Base-by-base conservation (phyloP, 176 grass and related monocot species). In the Hordeum marinum region DNA sequence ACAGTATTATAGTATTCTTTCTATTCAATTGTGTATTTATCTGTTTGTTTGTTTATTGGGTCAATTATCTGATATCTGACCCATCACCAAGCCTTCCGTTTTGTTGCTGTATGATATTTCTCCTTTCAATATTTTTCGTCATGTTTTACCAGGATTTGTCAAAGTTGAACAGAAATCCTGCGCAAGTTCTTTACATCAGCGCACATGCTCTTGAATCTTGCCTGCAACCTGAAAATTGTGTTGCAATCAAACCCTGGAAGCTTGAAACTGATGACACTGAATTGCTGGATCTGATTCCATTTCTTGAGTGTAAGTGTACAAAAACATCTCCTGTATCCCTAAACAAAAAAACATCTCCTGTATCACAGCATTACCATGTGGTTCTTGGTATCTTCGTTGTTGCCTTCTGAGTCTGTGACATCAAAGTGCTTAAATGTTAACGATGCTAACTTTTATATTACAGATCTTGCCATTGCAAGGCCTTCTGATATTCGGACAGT, bases 241-340 rank as follows among this genome's bases (percentile, higher is more conserved):
- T 98, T 72, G 8, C 66, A 9, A 40, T 96, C 32, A 98, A 91
- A 74, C 93, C 96, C 72, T 96, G 88, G 90, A 98, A 90, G 85
- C 90, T 95, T 73, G 96, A 98, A 89, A 87, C 73, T 84, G 77
- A 85, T 63, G 93, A 98, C 60, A 94, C 96, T 36, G 83, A 85
- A 62, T 90, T 98, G 62, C 64, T 98, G 81, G 96, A 98, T 95
- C 88, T 98, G 76, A 88, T 98, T 89, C 96, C 96, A 31, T 98
- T 98, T 92, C 93, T 98, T 72, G 96, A 98, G 86, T 98, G 96
- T 98, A 85, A 89, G 84, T 75, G 35, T 83, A 77, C 68, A 37
- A 85, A 67, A 42, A 20, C 23, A 58, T 82, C 45, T 69, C 41
- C 41, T 67, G 13, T 71, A 72, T 55, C 7, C 50, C 52, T 8